Base-by-base conservation (phyloP, 192 early-diverging fungal species). In the Podila clonocystis region DNA sequence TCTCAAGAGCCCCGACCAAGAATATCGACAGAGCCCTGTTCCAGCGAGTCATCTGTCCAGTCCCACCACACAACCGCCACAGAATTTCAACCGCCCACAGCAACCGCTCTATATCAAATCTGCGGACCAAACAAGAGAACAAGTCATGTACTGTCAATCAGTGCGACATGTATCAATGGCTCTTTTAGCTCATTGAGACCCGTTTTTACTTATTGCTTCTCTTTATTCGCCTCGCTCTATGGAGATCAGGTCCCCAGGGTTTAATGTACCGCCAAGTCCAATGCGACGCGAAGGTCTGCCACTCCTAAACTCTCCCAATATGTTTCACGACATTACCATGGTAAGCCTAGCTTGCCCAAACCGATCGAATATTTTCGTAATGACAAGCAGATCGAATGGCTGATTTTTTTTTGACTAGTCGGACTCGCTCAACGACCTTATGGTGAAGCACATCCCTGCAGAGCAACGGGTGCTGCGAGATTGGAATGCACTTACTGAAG, bases 271-370 rank as follows among this genome's bases (percentile, higher is more conserved):
- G 17, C 65, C 58, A 34, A 80, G 70, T 28, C 70, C 70, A 8
- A 69, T 72, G 62, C 57, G 77, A 9, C 61, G 31, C 11, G 70
- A 80, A 50, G 71, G 77, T 6, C 68, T 69, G 22, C 77, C 70
- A 12, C 31, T 69, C 7, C 38, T 80, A 24, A 80, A 73, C 67
- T 8, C 62, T 5, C 55, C 41, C 11, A 68, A 38, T 15, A 77
- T 85, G 38, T 88, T 88, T 49, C 86, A 88, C 69, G 87, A 88
- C 64, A 88, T 88, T 45, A 84, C 83, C 9, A 80, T 79, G 71
- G 87, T 86, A 82, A 50, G 70, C 19, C n/a, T n/a, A 63, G 9
- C n/a, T 30, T 41, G 29, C 26, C 22, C 24, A 38, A 38, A 33
- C 24, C 19, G 61, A 58, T n/a, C n/a, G n/a, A n/a, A n/a, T n/a